Conservation (phyloP, 2,329 filamentous ascomycete genomes). For the Stagonosporopsis chrysanthemi region DNA sequence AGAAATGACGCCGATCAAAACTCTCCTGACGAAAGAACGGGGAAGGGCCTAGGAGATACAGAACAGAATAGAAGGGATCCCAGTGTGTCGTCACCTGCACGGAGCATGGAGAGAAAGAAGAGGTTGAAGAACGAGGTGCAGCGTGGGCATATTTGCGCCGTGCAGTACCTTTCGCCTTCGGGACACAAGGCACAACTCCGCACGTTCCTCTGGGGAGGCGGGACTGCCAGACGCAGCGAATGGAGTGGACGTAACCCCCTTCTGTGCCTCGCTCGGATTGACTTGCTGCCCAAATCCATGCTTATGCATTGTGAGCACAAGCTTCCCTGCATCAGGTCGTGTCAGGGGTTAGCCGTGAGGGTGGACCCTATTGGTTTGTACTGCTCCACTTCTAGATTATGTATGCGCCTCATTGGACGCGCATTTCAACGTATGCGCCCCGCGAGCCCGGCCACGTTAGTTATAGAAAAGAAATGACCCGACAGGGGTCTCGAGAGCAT, state of each 20-base stretch:
- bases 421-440: constrained; percentile 29
- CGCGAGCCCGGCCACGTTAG: constrained; percentile 31
- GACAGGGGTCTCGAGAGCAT: constrained; percentile 26
- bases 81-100: constrained; percentile 38
- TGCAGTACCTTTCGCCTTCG: constrained; percentile 36
- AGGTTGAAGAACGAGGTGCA: constrained; percentile 34
- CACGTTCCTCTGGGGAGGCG: constrained; percentile 42
- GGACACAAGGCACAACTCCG: constrained; percentile 38
- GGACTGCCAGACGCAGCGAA: constrained; percentile 36
- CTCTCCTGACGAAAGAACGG: constrained; percentile 20
- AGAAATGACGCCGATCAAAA: constrained; percentile 24
- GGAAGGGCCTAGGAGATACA: constrained; percentile 16
- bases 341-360: constrained; percentile 25
- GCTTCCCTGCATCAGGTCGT: constrained; percentile 38
- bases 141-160: constrained; percentile 41
- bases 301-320: constrained; percentile 47
- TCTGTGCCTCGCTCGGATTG: constrained; percentile 41
- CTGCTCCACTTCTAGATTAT: constrained; percentile 17
- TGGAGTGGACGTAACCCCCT: constrained; percentile 34
- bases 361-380: constrained; percentile 23
- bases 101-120: constrained; percentile 36
- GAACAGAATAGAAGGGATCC: constrained; percentile 25
- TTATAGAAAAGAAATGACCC: constrained; percentile 36
- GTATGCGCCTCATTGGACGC: constrained; percentile 31
- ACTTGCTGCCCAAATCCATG: constrained; percentile 34